phyloP scores from a whole-genome alignment of 495 filamentous ascomycete genomes.

The Penicillium crystallinum region DNA sequence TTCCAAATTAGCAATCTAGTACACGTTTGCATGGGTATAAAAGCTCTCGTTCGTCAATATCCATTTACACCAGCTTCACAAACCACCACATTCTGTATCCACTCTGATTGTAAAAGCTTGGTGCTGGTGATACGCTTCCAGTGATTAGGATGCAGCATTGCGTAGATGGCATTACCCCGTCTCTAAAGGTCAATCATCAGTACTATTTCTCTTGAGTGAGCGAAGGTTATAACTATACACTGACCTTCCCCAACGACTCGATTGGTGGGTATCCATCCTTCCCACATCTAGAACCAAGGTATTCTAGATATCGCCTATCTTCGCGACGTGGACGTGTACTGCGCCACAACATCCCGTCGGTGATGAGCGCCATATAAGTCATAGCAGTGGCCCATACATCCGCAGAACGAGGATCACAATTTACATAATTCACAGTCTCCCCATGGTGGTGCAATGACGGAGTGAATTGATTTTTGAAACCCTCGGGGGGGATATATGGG shows the following conservation, averaged over 20 bases:
- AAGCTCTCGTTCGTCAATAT: not conserved
- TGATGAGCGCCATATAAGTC: slow-evolving; percentile 95
- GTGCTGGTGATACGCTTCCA: slow-evolving; percentile 13
- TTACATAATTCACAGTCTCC: slow-evolving; percentile 62
- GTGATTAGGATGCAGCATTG: slow-evolving; percentile 21
- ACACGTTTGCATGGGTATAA: not conserved
- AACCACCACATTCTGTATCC: slow-evolving; percentile 17
- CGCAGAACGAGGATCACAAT: slow-evolving; percentile 78
- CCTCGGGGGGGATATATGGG: slow-evolving; percentile 19
- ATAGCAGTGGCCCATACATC: slow-evolving; percentile 95
- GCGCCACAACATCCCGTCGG: slow-evolving; percentile 82
- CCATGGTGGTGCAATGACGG: slow-evolving; percentile 31
- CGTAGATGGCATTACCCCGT: slow-evolving; percentile 24
- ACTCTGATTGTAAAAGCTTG: slow-evolving; percentile 17
- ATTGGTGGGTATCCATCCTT: slow-evolving; percentile 89
- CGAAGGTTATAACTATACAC: slow-evolving; percentile 44
- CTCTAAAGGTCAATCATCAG: slow-evolving; percentile 10
- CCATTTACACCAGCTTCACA: slow-evolving; percentile 21
- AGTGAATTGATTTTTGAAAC: not conserved
- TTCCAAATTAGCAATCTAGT: not conserved
- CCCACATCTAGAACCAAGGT: slow-evolving; percentile 71
- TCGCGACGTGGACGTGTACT: slow-evolving; percentile 74
- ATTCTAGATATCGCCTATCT: slow-evolving; percentile 84
- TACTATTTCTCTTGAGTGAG: not conserved
- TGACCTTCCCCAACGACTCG: slow-evolving; percentile 78